Evolutionary conservation across 768 basidiomycete genomes (phyloP), one percentile per base, ranked within the genome.

Genomic region (Tylopilus cervinicoccineus): DNA sequence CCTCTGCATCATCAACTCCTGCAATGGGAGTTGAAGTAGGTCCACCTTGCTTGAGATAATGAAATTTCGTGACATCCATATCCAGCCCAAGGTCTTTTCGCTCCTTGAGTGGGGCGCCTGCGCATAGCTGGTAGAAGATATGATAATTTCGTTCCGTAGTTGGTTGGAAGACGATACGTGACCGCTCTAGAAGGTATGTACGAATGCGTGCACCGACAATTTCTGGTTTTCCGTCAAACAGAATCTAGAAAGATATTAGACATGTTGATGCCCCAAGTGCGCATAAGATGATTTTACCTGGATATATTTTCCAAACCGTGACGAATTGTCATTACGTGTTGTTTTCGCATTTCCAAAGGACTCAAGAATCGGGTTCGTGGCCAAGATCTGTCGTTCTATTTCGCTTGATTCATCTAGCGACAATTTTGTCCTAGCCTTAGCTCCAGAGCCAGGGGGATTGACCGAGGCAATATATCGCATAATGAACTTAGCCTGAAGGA

Each of bases 331-430:
- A 65, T 99, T 99, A 50, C 96, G 81, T 14, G 96, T 97, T 27
- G 96, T 99, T 72, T 99, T 99, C 20, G 96, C 96, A 69, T 99
- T 99, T 56, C 96, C 96, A 58, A 99, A 98, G 0, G 96, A 90
- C 70, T 99, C 96, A 54, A 99, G 84, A 60, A 96, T 98, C 20
- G 96, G 96, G 67, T 99, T 99, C n/a, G 95, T 97, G 24, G 96
- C 96, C 46, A 99, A 74, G 51, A 99, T 99, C 69, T 98, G 96
- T 41, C 86, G 83, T 66, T 99, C 96, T 55, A 94, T 93, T 69
- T 97, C 96, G 65, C 86, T 93, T 3, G 88, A 88, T 55, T 87
- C 92, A 61, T 88, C 93, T 41, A 88, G 67, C 11, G 86, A 83
- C 43, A 79, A 72, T 59, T 91, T 88, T 9, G 84, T 80, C 64